Evolutionary conservation across 2,329 filamentous ascomycete species (phyloP).

Genomic region (Ramichloridium luteum): DNA sequence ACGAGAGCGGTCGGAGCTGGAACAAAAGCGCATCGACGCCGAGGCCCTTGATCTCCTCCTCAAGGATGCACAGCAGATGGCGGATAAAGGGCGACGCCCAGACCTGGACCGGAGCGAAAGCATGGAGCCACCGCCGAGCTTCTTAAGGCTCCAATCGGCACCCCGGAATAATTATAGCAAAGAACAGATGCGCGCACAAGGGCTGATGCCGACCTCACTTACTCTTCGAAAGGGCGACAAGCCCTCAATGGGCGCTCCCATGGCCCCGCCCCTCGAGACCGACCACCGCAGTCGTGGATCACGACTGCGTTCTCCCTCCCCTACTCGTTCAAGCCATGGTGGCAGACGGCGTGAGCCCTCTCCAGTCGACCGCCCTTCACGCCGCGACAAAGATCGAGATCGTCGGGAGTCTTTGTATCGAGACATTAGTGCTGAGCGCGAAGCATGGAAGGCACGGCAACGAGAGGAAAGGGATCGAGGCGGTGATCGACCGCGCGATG

Average conservation of each 20-base stretch:
- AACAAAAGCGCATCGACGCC: slow-evolving; percentile 45
- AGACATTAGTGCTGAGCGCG: slow-evolving; percentile 23
- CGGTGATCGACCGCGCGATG: slow-evolving; percentile 9
- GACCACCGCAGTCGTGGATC: slow-evolving; percentile 11
- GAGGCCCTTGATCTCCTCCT: slow-evolving; percentile 42
- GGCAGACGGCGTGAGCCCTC: slow-evolving; percentile 17
- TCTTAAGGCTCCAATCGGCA: slow-evolving; percentile 12
- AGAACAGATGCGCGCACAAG: slow-evolving; percentile 22
- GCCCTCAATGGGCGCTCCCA: slow-evolving; percentile 3
- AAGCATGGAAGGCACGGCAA: slow-evolving; percentile 21
- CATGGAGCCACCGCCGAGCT: slow-evolving; percentile 29
- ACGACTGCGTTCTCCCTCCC: slow-evolving; percentile 19
- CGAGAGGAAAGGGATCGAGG: slow-evolving; percentile 17
- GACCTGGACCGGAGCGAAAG: slow-evolving; percentile 36
- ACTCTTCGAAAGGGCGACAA: slow-evolving; percentile 21
- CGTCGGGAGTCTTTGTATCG: slow-evolving; percentile 18
- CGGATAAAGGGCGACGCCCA: slow-evolving; percentile 39
- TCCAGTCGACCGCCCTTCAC: slow-evolving; percentile 15
- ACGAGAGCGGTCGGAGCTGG: slow-evolving; percentile 28
- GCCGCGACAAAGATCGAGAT: slow-evolving; percentile 9
- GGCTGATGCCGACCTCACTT: slow-evolving; percentile 22
- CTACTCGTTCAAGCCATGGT: slow-evolving; percentile 15
- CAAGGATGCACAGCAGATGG: slow-evolving; percentile 42
- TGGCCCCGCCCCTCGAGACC: slow-evolving; percentile 9
- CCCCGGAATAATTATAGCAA: slow-evolving; percentile 15